Evolutionary conservation across 176 grass and related monocot genomes (phyloP).

Genomic region (maize (Zea mays)): DNA sequence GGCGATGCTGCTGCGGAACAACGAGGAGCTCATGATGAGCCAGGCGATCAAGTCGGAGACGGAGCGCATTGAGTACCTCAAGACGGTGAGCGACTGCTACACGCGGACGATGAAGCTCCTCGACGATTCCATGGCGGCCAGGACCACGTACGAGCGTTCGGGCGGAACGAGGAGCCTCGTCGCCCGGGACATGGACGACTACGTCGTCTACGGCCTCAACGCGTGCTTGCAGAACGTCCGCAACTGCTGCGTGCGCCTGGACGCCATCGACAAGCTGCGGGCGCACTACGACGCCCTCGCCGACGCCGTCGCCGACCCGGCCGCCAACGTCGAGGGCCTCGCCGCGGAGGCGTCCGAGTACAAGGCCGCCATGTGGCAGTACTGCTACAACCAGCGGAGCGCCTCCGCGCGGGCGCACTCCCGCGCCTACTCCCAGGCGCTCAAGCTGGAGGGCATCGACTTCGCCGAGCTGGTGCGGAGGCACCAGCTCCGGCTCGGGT

Average conservation of each 20-base stretch:
- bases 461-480: not conserved
- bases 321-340: not conserved
- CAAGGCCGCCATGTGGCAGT: conserved; percentile 2
- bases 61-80: not conserved
- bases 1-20: not conserved
- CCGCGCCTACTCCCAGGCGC: not conserved
- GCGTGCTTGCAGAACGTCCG: not conserved
- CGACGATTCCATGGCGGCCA: not conserved
- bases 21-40: not conserved
- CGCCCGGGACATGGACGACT: not conserved
- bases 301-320: not conserved
- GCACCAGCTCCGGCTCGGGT: not conserved
- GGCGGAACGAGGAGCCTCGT: not conserved
- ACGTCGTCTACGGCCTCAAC: not conserved
- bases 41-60: not conserved
- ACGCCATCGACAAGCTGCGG: not conserved
- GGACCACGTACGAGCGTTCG: too few species aligned
- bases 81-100: not conserved
- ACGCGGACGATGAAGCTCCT: not conserved
- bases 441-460: not conserved
- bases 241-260: conserved; percentile 6
- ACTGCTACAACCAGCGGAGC: not conserved
- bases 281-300: conserved; percentile 4
- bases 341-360: not conserved
- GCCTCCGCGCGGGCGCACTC: not conserved